A percentile compares a stretch with the other conserved stretches of the same genome.
phyloP scores from a whole-genome alignment of 352 stramenopile species.

The Phytophthora tubulina region DNA sequence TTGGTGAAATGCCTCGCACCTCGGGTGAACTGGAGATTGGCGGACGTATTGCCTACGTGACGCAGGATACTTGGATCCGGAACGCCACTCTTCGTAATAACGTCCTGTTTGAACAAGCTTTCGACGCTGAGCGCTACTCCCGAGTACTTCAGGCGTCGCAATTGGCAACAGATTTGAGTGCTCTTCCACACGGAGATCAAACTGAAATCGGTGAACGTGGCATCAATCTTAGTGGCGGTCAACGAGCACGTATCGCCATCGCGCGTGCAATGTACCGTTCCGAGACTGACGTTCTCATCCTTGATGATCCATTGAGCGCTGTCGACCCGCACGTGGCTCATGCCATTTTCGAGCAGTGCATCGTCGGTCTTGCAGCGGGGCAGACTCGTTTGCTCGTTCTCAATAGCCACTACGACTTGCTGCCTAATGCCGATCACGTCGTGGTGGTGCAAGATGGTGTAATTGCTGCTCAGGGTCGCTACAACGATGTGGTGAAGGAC shows the following conservation, averaged over 20 bases:
- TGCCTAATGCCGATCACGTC: slow-evolving; percentile 48
- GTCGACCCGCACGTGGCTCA: slow-evolving; percentile 95
- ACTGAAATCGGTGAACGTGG: neutral
- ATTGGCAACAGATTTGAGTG: slow-evolving; percentile 45
- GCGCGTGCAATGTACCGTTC: neutral
- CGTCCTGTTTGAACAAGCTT: slow-evolving; percentile 77
- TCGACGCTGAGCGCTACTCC: slow-evolving; percentile 32
- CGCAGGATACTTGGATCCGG: slow-evolving; percentile 94
- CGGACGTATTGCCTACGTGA: slow-evolving; percentile 73
- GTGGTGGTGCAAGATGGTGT: slow-evolving; percentile 46
- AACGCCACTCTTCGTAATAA: slow-evolving; percentile 92
- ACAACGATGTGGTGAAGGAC: slow-evolving; percentile 52
- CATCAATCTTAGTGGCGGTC: neutral
- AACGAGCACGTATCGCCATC: neutral
- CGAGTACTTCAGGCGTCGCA: slow-evolving; percentile 46
- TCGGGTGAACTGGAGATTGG: slow-evolving; percentile 31
- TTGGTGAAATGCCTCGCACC: slow-evolving; percentile 54
- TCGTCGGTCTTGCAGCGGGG: slow-evolving; percentile 60
- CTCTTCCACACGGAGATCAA: slow-evolving; percentile 31
- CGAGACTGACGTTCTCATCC: neutral
- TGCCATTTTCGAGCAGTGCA: slow-evolving; percentile 92
- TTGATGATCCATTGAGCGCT: slow-evolving; percentile 49
- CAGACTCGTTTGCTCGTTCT: slow-evolving; percentile 50
- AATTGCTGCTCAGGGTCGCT: slow-evolving; percentile 83
- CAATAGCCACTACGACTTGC: slow-evolving; percentile 92